Base-by-base conservation (phyloP, 768 basidiomycete species). In the Termitomyces sp. region DNA sequence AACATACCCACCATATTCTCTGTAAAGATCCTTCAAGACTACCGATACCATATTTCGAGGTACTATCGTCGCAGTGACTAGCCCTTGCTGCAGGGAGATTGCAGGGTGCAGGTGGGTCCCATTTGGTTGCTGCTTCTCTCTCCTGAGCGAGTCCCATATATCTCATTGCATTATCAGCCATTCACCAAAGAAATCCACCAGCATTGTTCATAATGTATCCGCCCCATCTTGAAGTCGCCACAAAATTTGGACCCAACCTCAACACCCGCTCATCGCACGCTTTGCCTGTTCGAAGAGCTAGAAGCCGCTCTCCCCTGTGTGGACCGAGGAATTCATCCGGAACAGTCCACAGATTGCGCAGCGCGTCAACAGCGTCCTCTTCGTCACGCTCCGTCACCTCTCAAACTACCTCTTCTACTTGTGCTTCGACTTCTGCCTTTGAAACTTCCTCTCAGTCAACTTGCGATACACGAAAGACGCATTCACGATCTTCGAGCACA, bases 321-420 rank as follows among this genome's bases (percentile, higher is more conserved):
- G 67, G 64, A 49, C 63, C 74, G 35, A 65, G 67, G 30, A 64
- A 54, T 22, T 70, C 75, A 51, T 69, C 64, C 59, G 64, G 61
- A 51, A 52, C 60, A 32, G 58, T 52, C 45, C 65, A 65, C 53
- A 76, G 82, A 45, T 58, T 68, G 43, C 77, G 83, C 57, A 83
- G 77, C 59, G 64, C 71, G 22, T 85, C 83, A 22, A 79, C 75
- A 37, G 80, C 81, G 22, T 85, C 85, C 15, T 73, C 80, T 8
- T 70, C 76, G 28, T 85, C 81, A 8, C 64, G 82, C 37, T 83
- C 83, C 17, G 72, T 81, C 51, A 69, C 79, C 45, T 82, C 83
- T 19, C 84, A 82, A 4, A 70, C 70, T 40, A 74, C 81, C 32
- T 72, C 76, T 12, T 82, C 82, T 43, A 77, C 81, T n/a, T 82